phyloP scores from a whole-genome alignment of 345 rosid genomes.

The Arabis alpina region DNA sequence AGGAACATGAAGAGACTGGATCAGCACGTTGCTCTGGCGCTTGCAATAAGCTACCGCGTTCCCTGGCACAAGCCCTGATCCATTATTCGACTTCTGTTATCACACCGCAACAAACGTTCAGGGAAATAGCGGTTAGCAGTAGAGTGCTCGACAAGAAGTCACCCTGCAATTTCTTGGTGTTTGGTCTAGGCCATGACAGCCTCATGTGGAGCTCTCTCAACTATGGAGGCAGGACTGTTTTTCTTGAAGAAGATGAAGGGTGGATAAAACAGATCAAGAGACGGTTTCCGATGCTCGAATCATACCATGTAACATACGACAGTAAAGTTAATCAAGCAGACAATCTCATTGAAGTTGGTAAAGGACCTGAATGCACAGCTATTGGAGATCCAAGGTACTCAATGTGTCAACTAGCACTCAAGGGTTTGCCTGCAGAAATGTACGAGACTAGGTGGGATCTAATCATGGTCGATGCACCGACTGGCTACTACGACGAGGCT shows the following conservation, averaged over 20 bases:
- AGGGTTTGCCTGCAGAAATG: slow-evolving; percentile 78
- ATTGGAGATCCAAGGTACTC: slow-evolving; percentile 70
- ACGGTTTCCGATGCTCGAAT: slow-evolving; percentile 67
- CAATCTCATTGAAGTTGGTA: slow-evolving; percentile 68
- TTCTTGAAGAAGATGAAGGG: slow-evolving; percentile 85
- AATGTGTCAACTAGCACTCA: slow-evolving; percentile 80
- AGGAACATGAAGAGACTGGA: slow-evolving; percentile 7
- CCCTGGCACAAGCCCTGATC: slow-evolving; percentile 68
- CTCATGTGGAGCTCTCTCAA: slow-evolving; percentile 92
- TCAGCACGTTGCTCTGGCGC: slow-evolving; percentile 31
- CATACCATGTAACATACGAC: slow-evolving; percentile 72
- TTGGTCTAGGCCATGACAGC: slow-evolving; percentile 90
- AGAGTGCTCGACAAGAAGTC: slow-evolving; percentile 63
- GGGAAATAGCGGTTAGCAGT: slow-evolving; percentile 69
- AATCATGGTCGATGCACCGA: slow-evolving; percentile 91
- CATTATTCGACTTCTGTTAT: slow-evolving; percentile 83
- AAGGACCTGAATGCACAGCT: slow-evolving; percentile 73
- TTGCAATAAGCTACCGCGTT: slow-evolving; percentile 63
- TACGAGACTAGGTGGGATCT: slow-evolving; percentile 77
- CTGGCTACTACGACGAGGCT: slow-evolving; percentile 76
- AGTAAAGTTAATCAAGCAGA: slow-evolving; percentile 81
- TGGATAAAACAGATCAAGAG: slow-evolving; percentile 79
- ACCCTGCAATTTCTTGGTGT: slow-evolving; percentile 92
- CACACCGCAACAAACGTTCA: slow-evolving; percentile 84
- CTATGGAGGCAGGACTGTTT: slow-evolving; percentile 81